Percentiles rank a stretch among this genome's conserved stretches.
Evolutionary conservation across 2,329 filamentous ascomycete species (phyloP).

Genomic region (Hypoxylon sp.): DNA sequence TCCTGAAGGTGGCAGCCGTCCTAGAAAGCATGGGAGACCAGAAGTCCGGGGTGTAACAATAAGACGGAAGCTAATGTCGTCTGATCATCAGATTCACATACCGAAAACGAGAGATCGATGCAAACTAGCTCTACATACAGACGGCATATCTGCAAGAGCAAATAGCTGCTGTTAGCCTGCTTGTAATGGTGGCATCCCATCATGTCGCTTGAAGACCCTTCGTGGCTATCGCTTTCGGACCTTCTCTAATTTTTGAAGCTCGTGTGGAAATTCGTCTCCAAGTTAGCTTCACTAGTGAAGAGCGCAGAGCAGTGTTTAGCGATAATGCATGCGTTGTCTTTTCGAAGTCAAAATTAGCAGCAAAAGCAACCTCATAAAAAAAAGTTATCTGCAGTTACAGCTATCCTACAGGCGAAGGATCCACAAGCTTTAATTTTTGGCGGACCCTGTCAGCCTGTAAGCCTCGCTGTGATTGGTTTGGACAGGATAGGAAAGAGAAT

Average conservation of each 20-base stretch:
- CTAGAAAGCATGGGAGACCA: neutral
- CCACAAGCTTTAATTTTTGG: constrained; percentile 6
- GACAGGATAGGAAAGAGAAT: constrained; percentile 27
- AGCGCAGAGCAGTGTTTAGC: constrained; percentile 5
- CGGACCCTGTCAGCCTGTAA: constrained; percentile 3
- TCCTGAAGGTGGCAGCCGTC: neutral
- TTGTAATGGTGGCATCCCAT: constrained; percentile 9
- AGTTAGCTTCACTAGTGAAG: constrained; percentile 7
- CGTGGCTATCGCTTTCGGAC: neutral
- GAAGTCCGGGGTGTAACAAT: neutral
- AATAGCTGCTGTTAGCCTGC: constrained; percentile 10
- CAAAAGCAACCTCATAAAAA: constrained; percentile 32
- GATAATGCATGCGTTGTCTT: constrained; percentile 29
- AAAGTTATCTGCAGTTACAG: constrained; percentile 17
- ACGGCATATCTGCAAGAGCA: constrained; percentile 25
- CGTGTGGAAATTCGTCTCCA: constrained; percentile 21
- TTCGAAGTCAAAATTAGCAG: constrained; percentile 34
- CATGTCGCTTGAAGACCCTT: constrained; percentile 1
- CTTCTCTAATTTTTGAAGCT: constrained; percentile 13
- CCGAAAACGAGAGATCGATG: constrained; percentile 16
- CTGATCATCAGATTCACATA: constrained; percentile 30
- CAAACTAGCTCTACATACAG: constrained; percentile 14
- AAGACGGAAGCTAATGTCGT: constrained; percentile 11
- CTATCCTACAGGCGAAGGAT: constrained; percentile 28
- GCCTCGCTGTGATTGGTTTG: constrained; percentile 34